These are phyloP conservation scores for Limonium bicolor DNA, from an alignment of 148 eudicot genomes.

Conservation along the genomic window DNA sequence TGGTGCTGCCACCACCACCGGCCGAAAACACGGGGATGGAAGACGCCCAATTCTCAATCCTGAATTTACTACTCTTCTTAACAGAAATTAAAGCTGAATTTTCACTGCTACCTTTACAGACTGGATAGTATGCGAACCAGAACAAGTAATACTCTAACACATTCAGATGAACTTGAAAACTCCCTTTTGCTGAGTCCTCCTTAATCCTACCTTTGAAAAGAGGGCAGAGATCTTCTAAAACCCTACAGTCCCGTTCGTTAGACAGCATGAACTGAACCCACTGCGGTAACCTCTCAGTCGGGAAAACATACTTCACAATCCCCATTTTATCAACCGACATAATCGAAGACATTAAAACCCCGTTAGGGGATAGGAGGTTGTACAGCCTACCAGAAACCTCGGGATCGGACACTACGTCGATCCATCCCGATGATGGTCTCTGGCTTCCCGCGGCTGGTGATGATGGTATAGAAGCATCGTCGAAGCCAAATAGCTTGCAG, in stretches of 20 bases:
- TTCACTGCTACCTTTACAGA: conserved; percentile 56
- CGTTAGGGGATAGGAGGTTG: conserved; percentile 41
- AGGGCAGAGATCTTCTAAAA: conserved; percentile 42
- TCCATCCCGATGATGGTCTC: conserved; percentile 38
- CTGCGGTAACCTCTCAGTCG: conserved; percentile 72
- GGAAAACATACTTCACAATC: conserved; percentile 68
- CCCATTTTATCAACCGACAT: conserved; percentile 53
- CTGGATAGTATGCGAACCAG: conserved; percentile 94
- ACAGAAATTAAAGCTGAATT: conserved; percentile 17
- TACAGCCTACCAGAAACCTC: conserved; percentile 39
- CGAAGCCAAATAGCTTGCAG: conserved; percentile 67
- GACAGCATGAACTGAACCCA: conserved; percentile 54
- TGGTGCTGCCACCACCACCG: too few species aligned
- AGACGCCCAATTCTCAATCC: conserved; percentile 78
- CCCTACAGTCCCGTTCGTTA: conserved; percentile 29
- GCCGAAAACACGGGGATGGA: conserved; percentile 54
- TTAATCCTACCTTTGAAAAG: conserved; percentile 50
- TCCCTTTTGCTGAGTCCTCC: conserved; percentile 34
- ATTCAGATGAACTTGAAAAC: conserved; percentile 57
- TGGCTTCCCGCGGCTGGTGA: conserved; percentile 8
- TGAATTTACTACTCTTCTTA: conserved; percentile 29
- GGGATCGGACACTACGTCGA: conserved; percentile 30
- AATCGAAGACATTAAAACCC: conserved; percentile 49
- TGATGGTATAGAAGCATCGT: conserved; percentile 24
- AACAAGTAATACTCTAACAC: conserved; percentile 82